Conservation (phyloP, 805 yeast species). For the Metschnikowia picachoensis region DNA sequence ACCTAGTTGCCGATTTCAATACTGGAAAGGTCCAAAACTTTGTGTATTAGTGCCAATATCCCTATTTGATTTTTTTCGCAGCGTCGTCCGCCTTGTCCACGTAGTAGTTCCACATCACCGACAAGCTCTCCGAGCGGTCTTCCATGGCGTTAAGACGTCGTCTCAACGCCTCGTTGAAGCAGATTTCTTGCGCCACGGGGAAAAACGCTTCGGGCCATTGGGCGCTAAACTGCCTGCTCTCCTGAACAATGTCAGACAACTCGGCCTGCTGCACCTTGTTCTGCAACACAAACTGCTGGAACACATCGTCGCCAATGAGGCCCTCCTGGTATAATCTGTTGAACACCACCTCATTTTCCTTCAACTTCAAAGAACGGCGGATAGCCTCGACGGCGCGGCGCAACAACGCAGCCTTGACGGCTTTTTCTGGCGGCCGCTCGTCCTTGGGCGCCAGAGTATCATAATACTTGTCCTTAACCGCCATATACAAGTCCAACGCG, state of each 20-base stretch:
- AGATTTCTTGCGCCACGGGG: constrained; percentile 80
- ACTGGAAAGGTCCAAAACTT: neutral
- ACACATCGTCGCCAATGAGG: constrained; percentile 84
- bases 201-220: constrained; percentile 81
- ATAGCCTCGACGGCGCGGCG: constrained; percentile 79
- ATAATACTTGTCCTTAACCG: constrained; percentile 46
- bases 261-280: constrained; percentile 78
- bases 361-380: constrained; percentile 75
- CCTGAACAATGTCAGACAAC: constrained; percentile 67
- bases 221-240: constrained; percentile 66
- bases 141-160: constrained; percentile 58
- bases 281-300: constrained; percentile 75
- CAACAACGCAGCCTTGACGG: constrained; percentile 57
- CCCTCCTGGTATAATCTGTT: constrained; percentile 79
- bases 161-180: constrained; percentile 87
- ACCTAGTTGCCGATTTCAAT: neutral
- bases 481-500: constrained; percentile 58
- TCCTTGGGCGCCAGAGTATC: constrained; percentile 38
- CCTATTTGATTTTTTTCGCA: constrained; percentile 3
- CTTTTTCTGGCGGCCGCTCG: constrained; percentile 67
- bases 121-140: constrained; percentile 31
- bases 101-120: constrained; percentile 34
- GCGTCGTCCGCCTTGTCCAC: constrained; percentile 16
- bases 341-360: constrained; percentile 71
- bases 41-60: neutral